phyloP scores from a whole-genome alignment of 2,329 filamentous ascomycete genomes.

The Venturia effusa region DNA sequence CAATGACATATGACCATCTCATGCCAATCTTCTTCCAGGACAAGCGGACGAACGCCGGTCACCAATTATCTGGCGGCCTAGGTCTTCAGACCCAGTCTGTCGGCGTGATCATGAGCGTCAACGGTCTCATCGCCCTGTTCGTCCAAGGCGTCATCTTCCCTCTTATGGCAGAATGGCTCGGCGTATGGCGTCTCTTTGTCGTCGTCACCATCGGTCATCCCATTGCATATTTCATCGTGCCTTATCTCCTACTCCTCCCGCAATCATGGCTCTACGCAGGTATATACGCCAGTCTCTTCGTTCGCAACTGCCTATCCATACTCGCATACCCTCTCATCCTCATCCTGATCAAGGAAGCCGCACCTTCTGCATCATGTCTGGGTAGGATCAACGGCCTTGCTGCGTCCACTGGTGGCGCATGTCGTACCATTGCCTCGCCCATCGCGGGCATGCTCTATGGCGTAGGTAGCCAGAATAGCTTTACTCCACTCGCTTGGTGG shows the following conservation, averaged over 20 bases:
- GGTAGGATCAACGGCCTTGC: conserved; percentile 64
- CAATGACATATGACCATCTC: conserved; percentile 88
- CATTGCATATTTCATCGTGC: conserved; percentile 56
- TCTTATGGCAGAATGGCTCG: conserved; percentile 49
- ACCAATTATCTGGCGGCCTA: conserved; percentile 46
- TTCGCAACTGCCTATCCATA: conserved; percentile 13
- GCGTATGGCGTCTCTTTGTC: conserved; percentile 57
- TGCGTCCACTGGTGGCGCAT: conserved; percentile 60
- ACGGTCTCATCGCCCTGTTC: conserved; percentile 60
- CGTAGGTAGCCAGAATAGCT: conserved; percentile 43
- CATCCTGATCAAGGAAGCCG: conserved; percentile 56
- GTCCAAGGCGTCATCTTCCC: conserved; percentile 66
- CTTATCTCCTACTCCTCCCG: conserved; percentile 53
- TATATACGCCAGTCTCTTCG: conserved; percentile 50
- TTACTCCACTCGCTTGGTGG: conserved; percentile 55
- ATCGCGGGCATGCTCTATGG: conserved; percentile 58
- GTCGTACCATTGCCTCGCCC: conserved; percentile 58
- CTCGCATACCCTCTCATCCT: conserved; percentile 14
- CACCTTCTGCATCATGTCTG: conserved; percentile 49
- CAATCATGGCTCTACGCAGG: conserved; percentile 43
- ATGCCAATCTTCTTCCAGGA: conserved; percentile 91
- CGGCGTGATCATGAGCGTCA: conserved; percentile 56
- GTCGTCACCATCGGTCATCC: conserved; percentile 56
- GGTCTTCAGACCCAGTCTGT: conserved; percentile 56
- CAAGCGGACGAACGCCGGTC: conserved; percentile 32